Base-by-base conservation (phyloP, 768 basidiomycete species). In the Russula vinacea region DNA sequence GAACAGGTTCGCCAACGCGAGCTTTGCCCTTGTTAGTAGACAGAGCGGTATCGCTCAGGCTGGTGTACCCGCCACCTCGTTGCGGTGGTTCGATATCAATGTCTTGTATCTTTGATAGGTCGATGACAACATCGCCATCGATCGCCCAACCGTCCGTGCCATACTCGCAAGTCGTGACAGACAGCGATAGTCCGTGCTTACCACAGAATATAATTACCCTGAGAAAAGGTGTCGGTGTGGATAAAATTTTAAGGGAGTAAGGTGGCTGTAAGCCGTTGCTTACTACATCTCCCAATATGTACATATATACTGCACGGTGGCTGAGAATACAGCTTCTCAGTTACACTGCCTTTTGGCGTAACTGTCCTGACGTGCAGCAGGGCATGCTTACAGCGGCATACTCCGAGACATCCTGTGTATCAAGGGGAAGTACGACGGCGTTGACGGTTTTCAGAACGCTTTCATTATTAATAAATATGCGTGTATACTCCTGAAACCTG, bases 71-170 rank as follows among this genome's bases (percentile, higher is more conserved):
- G 80, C 56, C 57, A 11, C 58, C 65, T 44, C 75, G 17, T 13
- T 56, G 58, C 0, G 89, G 88, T 8, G 78, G 70, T 71, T 90
- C 89, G 59, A 93, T 85, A 37, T 85, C 82, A 44, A 90, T 78
- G 42, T 87, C 86, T 58, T 79, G 78, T 56, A 97, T 76, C 69
- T 80, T 83, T 70, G 80, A 83, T 54, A 96, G 76, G 76, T 96
- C 94, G 68, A 95, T 74, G 71, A 96, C 86, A 62, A 96, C 78
- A 70, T 95, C 88, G 42, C 94, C 94, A 17, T 85, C 86, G 59
- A 95, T 83, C 53, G 91, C 84, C 89, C 92, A 93, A 1, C 92
- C 94, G 11, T 87, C 91, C 1, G 90, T 94, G 7, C 93, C 94
- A 71, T 90, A 94, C 0, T 94, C 94, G 29, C 94, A 94, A 1